phyloP scores from a whole-genome alignment of 164 flowering plant genomes.

The Stephania cephalantha region DNA sequence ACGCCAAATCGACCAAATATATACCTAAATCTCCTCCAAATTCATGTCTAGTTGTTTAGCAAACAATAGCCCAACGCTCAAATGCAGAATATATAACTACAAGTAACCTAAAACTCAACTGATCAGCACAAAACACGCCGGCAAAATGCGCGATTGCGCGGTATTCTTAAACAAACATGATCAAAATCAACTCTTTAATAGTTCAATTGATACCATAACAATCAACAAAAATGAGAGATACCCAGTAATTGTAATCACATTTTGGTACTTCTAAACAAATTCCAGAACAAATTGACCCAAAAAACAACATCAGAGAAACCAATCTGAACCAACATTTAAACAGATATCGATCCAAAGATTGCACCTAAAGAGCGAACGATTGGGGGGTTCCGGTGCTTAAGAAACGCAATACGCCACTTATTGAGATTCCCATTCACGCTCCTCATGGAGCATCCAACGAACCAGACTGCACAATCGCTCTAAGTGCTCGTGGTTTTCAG shows the following conservation, averaged over 20 bases:
- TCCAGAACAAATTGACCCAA: too few species aligned
- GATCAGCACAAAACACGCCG: not conserved
- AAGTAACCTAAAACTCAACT: not conserved
- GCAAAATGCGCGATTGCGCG: too few species aligned
- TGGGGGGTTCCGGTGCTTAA: slow-evolving; percentile 18
- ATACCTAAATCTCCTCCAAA: not conserved
- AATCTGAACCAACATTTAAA: not conserved
- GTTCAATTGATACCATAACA: too few species aligned
- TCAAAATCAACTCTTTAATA: not conserved
- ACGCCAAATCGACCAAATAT: not conserved
- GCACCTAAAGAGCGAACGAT: slow-evolving; percentile 16
- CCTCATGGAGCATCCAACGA: slow-evolving; percentile 25
- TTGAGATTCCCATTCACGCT: slow-evolving; percentile 27
- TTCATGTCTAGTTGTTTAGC: not conserved
- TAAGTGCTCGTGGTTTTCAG: not conserved
- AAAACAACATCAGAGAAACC: not conserved
- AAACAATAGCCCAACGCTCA: not conserved
- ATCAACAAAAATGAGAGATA: not conserved
- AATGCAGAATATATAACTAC: not conserved
- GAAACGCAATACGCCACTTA: slow-evolving; percentile 17
- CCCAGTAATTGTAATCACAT: too few species aligned
- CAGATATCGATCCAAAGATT: not conserved
- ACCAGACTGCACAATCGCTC: not conserved
- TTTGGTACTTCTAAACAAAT: too few species aligned
- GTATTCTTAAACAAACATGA: not conserved